Base-by-base conservation (phyloP, 306 rosid species). In the Gillenia trifoliata region DNA sequence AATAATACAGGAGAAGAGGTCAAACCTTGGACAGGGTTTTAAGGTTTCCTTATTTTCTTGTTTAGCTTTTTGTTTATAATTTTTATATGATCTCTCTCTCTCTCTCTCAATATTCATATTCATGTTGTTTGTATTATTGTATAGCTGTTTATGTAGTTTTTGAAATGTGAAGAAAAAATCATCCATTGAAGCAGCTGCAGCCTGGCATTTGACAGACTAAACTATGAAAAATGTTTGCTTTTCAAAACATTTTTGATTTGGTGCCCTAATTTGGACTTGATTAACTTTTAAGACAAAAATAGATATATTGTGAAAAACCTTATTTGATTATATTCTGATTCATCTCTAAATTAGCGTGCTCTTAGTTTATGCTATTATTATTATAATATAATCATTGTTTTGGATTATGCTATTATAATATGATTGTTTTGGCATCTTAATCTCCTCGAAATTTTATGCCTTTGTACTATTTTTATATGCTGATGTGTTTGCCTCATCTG, bases 391-490 rank as follows among this genome's bases (percentile, higher is more conserved):
- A 33, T 22, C n/a, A 47, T 11, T 30, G 43, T 82, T 72, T 68
- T 28, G 71, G 78, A 36, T 71, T 75, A 43, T 56, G 36, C 31
- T 70, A 2, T n/a, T 16, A 16, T 25, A 25, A 25, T 28, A 54
- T 13, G 56, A 47, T 16, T 30, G 43, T 82, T 70, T 68, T 28
- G 73, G 80, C 91, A 86, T 84, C 91, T 84, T 85, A 87, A 89
- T 87, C 89, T 90, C 91, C 91, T 71, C 91, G 87, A 87, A 86
- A 78, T 81, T 57, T 73, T 71, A 43, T 83, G 79, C 81, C 72
- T 9, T 71, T 10, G 22, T 49, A 10, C 11, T 49, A 73, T 74
- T 47, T 67, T 31, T 75, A 50, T 47, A 70, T 16, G 78, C 22
- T 36, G 11, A 68, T 68, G 38, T 36, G 49, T 38, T 38, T 76